Base-by-base conservation (phyloP, 2,329 filamentous ascomycete genomes). In the Tolypocladium endophyticum region DNA sequence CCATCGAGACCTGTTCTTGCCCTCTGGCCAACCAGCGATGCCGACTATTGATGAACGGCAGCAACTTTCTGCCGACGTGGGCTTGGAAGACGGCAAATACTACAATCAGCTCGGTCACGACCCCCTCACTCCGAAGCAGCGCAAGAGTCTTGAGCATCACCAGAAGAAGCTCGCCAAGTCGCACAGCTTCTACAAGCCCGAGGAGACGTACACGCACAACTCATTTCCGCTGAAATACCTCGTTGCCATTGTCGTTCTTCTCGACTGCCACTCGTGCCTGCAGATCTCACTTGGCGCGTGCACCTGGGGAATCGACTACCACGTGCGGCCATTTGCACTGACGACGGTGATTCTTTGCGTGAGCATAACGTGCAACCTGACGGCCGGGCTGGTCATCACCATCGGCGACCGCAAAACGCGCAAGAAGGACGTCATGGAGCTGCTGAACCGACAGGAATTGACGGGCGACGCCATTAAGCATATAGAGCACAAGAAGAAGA, bases 131-230 rank as follows among this genome's bases (percentile, higher is more conserved):
- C 76, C 77, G 5, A 74, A 81, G 61, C 88, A 94, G 70, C 87
- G 92, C 68, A 79, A 80, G 61, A 83, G 81, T 56, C 80, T 95
- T 12, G 80, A 86, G 57, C 87, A 94, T 69, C 90, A 95, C 68
- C 88, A 92, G 68, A 81, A 79, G 65, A 93, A 92, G 68, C 88
- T 94, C 68, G 81, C 87, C 68, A 90, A 88, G 65, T 91, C 87
- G 0, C 90, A 95, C 71, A 92, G 88, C 7, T 95, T 93, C 72
- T 95, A 95, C 78, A 92, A 92, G 67, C 90, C 90, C 0, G 88
- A 95, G 71, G 90, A 95, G 73, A 95, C 90, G 0, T 79, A 84
- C 39, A 95, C 90, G 0, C 90, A 95, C 70, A 81, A 85, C 69
- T 87, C 90, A 0, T 95, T 95, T 62, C 89, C 90, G 0, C 77